These are phyloP conservation scores for Oenanthe sinensis DNA, from an alignment of 129 eudicot genomes.

Conservation along the genomic window DNA sequence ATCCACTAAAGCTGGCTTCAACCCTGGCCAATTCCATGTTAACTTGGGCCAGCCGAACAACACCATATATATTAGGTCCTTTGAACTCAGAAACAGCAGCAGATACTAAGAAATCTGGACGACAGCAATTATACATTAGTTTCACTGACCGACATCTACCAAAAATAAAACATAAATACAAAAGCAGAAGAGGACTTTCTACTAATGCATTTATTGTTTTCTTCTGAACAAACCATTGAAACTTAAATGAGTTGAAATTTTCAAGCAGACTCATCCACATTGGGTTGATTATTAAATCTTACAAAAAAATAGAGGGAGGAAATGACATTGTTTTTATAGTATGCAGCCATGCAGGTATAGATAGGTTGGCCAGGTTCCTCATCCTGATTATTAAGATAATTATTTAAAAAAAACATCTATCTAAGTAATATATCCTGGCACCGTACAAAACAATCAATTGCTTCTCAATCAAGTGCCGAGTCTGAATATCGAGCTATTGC, in stretches of 20 bases:
- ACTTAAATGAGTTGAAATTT: not conserved
- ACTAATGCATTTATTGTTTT: not conserved
- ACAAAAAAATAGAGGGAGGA: not conserved
- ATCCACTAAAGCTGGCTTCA: conserved; percentile 85
- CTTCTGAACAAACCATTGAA: not conserved
- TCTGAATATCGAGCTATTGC: too few species aligned
- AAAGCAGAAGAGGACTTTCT: not conserved
- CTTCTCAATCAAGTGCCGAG: too few species aligned
- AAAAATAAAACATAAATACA: not conserved
- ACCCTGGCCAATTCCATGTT: conserved; percentile 88
- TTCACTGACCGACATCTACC: not conserved
- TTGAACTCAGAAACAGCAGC: conserved; percentile 97
- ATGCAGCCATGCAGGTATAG: not conserved
- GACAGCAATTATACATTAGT: not conserved
- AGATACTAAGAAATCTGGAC: conserved; percentile 68
- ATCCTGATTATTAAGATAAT: not conserved
- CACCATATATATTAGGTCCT: conserved; percentile 80
- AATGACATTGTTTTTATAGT: not conserved
- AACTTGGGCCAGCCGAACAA: conserved; percentile 86
- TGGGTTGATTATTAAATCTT: not conserved
- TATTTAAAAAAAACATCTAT: not conserved
- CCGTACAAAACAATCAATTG: too few species aligned
- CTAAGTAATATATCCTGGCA: not conserved
- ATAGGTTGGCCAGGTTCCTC: not conserved
- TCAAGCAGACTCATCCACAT: not conserved